Evolutionary conservation across 768 basidiomycete species (phyloP), one percentile per base, ranked within the genome.

Genomic region (Trametes meyenii): DNA sequence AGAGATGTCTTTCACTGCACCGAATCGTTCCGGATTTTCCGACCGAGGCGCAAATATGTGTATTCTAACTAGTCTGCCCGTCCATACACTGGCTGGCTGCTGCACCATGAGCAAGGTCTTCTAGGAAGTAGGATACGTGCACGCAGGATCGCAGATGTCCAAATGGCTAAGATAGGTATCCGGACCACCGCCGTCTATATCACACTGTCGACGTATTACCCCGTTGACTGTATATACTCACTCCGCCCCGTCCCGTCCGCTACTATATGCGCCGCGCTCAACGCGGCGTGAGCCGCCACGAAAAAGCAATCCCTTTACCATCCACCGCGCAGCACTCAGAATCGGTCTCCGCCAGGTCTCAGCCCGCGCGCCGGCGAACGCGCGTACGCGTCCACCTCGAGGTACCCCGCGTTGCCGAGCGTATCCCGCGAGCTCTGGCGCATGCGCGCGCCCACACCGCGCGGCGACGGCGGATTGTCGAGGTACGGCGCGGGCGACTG

Each of bases 331-430:
- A 23, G 40, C 40, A n/a, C 39, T 60, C 55, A 64, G 58, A 67
- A 64, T 33, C 40, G 38, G 52, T 67, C 66, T 3, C 56, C 43
- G 21, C 63, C 61, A 11, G 60, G 53, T 5, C 63, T 60, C 1
- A 65, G 33, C 36, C 66, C 61, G 50, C 63, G 63, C 40, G 58
- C 58, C 7, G 60, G 58, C 54, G 66, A 58, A 11, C 60, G 48
- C 40, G 38, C 62, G 8, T 50, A 21, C 42, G 48, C 23, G 24
- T 58, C 62, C 6, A 23, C 42, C 13, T 60, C 58, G 0, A 67
- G 26, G 13, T 49, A 61, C 1, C 63, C 66, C 36, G 62, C 66
- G 24, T 67, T 67, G 5, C 62, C 60, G 12, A 65, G 43, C 26
- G 48, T 58, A 19, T 61, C 62, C 4, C 65, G 48, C 36, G 55